Evolutionary conservation across 164 flowering plant species (phyloP), one percentile per base, ranked within the genome.

Genomic region (Vitis riparia): DNA sequence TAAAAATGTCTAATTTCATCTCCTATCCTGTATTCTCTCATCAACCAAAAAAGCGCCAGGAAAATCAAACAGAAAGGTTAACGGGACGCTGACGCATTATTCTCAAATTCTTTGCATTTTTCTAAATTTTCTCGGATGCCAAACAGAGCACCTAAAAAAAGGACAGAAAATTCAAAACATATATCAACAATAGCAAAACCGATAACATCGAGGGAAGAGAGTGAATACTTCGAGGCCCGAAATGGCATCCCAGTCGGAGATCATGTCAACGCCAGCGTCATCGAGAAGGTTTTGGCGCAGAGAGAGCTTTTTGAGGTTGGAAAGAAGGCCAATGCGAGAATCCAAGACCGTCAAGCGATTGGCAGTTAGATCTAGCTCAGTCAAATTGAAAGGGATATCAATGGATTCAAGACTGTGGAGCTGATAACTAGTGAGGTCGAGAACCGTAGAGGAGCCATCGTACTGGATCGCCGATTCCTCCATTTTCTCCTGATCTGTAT

Each of bases 341-440:
- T 95, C 99, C 55, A 95, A 64, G 11, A 71, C 57, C 8, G 96
- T 77, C 3, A 95, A 68, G 0, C 99, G 92, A 67, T 95, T 95
- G 5, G 92, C 87, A 5, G 97, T 91, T 55, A 95, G 78, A 82
- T 95, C 98, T 55, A 95, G 73, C 81, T 93, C 98, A 72, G 81
- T 80, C 49, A 95, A 79, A 59, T 48, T 75, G 63, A 83, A 77
- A 1, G 96, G 89, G 7, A 95, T 77, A 62, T 95, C 91, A 59
- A 95, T 73, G 17, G 87, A 90, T 60, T 84, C 76, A 66, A 95
- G 94, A 77, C 88, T 87, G 76, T 86, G 97, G 65, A 95, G 94
- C 77, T 95, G 98, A 67, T 2, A 91, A 79, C 99, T 90, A 23
- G 93, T 86, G 49, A 93, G 92, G 76, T 95, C 99, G 53, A 95